phyloP scores from a whole-genome alignment of 1,284 basidiomycete species.

The Leccinum angustisporum region DNA sequence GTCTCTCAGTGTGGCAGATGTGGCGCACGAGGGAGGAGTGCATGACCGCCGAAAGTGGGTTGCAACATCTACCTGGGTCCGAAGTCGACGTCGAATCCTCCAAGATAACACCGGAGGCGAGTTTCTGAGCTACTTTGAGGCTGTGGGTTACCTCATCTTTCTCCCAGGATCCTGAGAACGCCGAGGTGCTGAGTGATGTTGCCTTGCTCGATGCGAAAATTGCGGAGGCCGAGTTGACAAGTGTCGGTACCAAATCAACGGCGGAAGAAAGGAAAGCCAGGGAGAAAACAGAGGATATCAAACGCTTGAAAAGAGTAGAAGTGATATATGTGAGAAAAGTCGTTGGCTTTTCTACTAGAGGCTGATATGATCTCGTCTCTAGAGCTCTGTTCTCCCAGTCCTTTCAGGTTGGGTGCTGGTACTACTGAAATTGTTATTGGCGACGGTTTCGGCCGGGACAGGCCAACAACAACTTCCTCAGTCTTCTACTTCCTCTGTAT shows the following conservation, averaged over 20 bases:
- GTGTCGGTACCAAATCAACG: constrained; percentile 52
- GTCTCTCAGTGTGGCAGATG: constrained; percentile 88
- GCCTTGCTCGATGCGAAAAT: constrained; percentile 71
- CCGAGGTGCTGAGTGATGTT: constrained; percentile 66
- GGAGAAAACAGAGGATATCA: constrained; percentile 74
- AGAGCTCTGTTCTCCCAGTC: constrained; percentile 79
- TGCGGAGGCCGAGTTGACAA: constrained; percentile 59
- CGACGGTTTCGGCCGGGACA: constrained; percentile 81
- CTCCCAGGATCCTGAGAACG: constrained; percentile 54
- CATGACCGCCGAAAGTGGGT: constrained; percentile 89
- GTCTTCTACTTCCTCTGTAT: constrained; percentile 60
- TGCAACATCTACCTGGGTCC: constrained; percentile 74
- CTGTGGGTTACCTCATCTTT: constrained; percentile 1
- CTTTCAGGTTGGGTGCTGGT: constrained; percentile 88
- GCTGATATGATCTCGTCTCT: constrained; percentile 9
- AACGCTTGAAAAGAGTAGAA: constrained; percentile 85
- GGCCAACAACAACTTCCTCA: constrained; percentile 54
- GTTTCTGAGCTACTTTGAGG: constrained; percentile 17
- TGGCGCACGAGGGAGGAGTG: constrained; percentile 95
- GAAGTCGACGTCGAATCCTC: constrained; percentile 53
- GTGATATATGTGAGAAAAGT: constrained; percentile 76
- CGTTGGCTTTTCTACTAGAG: not conserved
- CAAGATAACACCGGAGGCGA: constrained; percentile 42
- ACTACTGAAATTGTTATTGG: constrained; percentile 83
- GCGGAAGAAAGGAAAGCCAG: constrained; percentile 63